Evolutionary conservation across 768 basidiomycete genomes (phyloP), one percentile per base, ranked within the genome.

Genomic region (Mycena filopes): DNA sequence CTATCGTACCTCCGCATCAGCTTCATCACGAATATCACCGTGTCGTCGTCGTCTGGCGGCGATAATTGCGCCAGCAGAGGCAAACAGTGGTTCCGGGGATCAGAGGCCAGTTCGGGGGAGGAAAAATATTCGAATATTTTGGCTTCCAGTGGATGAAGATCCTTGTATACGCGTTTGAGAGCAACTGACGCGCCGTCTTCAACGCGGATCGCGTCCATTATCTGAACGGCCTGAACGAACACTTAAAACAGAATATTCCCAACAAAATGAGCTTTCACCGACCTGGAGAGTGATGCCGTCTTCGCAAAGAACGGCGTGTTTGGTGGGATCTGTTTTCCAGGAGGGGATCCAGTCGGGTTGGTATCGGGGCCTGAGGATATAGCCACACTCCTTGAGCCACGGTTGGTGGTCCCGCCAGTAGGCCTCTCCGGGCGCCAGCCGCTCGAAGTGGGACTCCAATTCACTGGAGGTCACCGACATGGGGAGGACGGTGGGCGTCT

Each of bases 41-140:
- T 53, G 36, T 53, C 53, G n/a, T 25, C 25, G 40, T 40, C 53
- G 40, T 41, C 53, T 21, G 53, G 53, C 9, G 53, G 53, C 33
- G 38, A 54, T 16, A 54, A 15, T 25, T 25, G 16, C 2, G 3
- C 38, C 16, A 54, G 40, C 18, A 54, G 53, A 4, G 53, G 53
- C 23, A 54, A 15, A 23, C 38, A 54, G 38, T 41, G 36, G 16
- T 54, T 54, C 4, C 21, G 53, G 21, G 38, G 36, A 26, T 40
- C 38, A 11, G 38, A 54, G 8, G 51, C 51, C 36, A 54, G 38
- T 23, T 41, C 53, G 13, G 21, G 5, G 5, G 53, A 41, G 11
- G 53, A 54, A 20, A 54, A 54, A 28, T 54, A 54, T 54, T 40
- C 38, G 1, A 16, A 42, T 7, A 54, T 54, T 26, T 28, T 18